Conservation (phyloP, 2,329 filamentous ascomycete species). For the Talaromyces pinophilus region DNA sequence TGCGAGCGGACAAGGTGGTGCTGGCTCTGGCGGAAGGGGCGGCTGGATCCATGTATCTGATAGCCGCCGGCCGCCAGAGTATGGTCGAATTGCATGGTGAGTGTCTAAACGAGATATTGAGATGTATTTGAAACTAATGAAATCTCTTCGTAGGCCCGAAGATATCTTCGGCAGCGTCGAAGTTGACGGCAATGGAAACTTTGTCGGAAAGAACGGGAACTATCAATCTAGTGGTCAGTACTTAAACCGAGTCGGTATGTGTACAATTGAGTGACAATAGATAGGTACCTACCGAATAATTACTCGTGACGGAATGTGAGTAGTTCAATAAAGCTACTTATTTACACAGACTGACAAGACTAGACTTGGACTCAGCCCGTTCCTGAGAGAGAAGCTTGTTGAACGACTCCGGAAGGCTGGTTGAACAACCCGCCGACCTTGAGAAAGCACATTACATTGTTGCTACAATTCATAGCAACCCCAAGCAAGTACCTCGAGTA, state of each 20-base stretch:
- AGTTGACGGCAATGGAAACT: constrained; percentile 59
- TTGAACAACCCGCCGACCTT: not conserved
- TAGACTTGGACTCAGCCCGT: constrained; percentile 52
- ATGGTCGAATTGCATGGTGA: constrained; percentile 62
- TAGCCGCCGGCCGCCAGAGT: constrained; percentile 61
- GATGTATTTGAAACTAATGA: not conserved
- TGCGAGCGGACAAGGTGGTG: constrained; percentile 60
- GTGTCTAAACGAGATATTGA: not conserved
- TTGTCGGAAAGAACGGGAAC: constrained; percentile 57
- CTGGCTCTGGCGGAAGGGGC: constrained; percentile 58
- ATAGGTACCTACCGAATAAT: constrained; percentile 60
- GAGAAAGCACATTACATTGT: not conserved
- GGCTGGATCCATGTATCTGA: constrained; percentile 67
- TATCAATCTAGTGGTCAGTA: constrained; percentile 60
- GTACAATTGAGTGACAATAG: constrained; percentile 21
- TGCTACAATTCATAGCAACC: not conserved
- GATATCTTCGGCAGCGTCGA: constrained; percentile 68
- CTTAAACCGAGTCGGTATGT: not conserved
- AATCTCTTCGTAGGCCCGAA: constrained; percentile 50
- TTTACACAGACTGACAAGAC: constrained; percentile 47
- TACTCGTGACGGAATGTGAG: constrained; percentile 62
- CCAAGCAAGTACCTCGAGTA: not conserved
- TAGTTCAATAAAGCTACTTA: constrained; percentile 24
- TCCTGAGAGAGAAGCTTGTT: constrained; percentile 53
- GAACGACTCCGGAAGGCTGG: constrained; percentile 45